These are phyloP conservation scores for Yamadazyma olivae DNA, from an alignment of 805 yeast genomes.

Conservation along the genomic window DNA sequence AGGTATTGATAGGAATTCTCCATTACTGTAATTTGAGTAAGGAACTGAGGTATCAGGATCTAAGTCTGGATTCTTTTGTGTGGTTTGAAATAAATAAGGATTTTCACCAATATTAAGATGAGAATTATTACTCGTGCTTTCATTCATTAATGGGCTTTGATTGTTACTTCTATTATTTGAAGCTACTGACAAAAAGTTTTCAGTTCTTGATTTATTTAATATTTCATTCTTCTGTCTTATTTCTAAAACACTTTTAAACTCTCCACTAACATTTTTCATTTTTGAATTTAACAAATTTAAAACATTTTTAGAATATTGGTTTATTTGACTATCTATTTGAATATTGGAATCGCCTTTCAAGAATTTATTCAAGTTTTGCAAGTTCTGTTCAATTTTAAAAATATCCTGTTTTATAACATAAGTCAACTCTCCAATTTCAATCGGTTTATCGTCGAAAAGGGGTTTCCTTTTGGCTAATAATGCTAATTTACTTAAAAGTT, in stretches of 20 bases:
- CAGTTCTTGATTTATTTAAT: conserved; percentile 76
- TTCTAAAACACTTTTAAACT: conserved; percentile 86
- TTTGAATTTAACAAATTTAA: conserved; percentile 83
- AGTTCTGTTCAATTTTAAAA: conserved; percentile 69
- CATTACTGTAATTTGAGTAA: conserved; percentile 22
- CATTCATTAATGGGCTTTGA: conserved; percentile 23
- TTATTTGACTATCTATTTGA: conserved; percentile 56
- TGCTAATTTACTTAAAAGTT: conserved; percentile 75
- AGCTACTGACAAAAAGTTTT: conserved; percentile 67
- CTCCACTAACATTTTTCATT: conserved; percentile 88
- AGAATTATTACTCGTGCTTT: conserved; percentile 15
- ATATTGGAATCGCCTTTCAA: conserved; percentile 43
- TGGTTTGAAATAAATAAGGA: conserved; percentile 24
- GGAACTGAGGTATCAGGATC: conserved; percentile 27
- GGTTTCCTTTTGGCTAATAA: conserved; percentile 85
- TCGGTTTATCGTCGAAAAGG: conserved; percentile 88
- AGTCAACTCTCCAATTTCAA: conserved; percentile 89
- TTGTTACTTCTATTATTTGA: conserved; percentile 22
- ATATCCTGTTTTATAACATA: conserved; percentile 85
- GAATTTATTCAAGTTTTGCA: conserved; percentile 58
- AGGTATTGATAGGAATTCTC: conserved; percentile 67
- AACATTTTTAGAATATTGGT: conserved; percentile 79
- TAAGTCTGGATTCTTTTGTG: conserved; percentile 17
- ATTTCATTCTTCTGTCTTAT: conserved; percentile 81
- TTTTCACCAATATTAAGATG: conserved; percentile 25